Percentiles rank a stretch among this genome's conserved stretches.
phyloP scores from a whole-genome alignment of 805 yeast species.

The Brettanomyces naardenensis region DNA sequence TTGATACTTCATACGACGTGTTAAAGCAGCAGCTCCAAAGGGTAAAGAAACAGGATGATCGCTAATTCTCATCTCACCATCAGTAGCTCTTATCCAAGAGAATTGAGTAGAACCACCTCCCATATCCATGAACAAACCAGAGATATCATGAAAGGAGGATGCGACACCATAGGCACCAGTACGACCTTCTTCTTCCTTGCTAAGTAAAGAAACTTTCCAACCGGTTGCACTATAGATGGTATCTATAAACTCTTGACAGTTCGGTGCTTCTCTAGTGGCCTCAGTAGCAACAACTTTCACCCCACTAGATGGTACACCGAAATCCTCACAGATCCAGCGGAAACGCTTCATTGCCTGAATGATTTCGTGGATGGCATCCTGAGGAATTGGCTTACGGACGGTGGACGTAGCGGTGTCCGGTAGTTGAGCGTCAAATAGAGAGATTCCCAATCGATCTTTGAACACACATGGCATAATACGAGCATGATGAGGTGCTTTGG shows the following conservation, averaged over 20 bases:
- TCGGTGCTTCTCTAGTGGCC: constrained; percentile 63
- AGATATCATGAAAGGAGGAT: constrained; percentile 56
- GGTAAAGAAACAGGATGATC: constrained; percentile 57
- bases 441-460: constrained; percentile 65
- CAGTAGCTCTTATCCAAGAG: constrained; percentile 56
- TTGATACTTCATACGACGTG: constrained; percentile 46
- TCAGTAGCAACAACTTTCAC: constrained; percentile 69
- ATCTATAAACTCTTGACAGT: constrained; percentile 49
- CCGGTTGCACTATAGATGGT: constrained; percentile 52
- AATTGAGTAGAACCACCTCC: constrained; percentile 68
- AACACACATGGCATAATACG: constrained; percentile 72
- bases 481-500: constrained; percentile 61
- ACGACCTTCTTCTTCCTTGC: constrained; percentile 58
- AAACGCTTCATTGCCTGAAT: constrained; percentile 60
- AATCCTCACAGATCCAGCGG: constrained; percentile 62
- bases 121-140: constrained; percentile 64
- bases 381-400: constrained; percentile 44
- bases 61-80: constrained; percentile 49
- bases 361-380: constrained; percentile 50
- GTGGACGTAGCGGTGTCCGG: constrained; percentile 20
- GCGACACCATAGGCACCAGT: constrained; percentile 71
- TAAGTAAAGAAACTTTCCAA: constrained; percentile 55
- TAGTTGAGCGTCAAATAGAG: constrained; percentile 56
- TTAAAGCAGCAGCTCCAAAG: constrained; percentile 65
- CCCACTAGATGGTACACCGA: constrained; percentile 54